phyloP scores from a whole-genome alignment of 305 asterid species.

The Solanum hybrid region DNA sequence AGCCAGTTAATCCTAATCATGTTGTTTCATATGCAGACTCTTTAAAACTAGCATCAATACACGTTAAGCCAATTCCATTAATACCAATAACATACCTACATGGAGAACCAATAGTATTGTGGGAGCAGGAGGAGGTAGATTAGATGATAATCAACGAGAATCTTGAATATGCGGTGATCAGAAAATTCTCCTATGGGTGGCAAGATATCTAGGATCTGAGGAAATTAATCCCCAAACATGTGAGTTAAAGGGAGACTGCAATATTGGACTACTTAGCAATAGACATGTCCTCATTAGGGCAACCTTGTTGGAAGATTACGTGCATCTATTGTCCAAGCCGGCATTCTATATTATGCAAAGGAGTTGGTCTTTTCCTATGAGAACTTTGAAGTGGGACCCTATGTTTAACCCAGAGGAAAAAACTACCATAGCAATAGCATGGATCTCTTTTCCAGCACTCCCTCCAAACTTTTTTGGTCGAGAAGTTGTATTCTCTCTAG shows the following conservation, averaged over 20 bases:
- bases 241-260: background rate
- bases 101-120: background rate
- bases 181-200: background rate
- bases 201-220: background rate
- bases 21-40: background rate
- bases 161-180: background rate
- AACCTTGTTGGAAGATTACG: background rate
- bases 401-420: background rate
- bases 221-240: background rate
- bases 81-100: background rate
- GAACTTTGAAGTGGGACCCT: background rate
- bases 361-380: background rate
- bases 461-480: background rate
- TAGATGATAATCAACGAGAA: background rate
- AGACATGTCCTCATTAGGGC: background rate
- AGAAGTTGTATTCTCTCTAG: background rate
- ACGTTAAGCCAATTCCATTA: background rate
- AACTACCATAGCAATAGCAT: background rate
- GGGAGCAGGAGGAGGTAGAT: background rate
- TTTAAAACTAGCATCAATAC: background rate
- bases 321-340: background rate
- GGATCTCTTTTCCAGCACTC: background rate
- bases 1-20: background rate
- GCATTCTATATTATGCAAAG: background rate
- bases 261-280: background rate